Conservation (phyloP, 768 basidiomycete species). For the Epithele typhae region DNA sequence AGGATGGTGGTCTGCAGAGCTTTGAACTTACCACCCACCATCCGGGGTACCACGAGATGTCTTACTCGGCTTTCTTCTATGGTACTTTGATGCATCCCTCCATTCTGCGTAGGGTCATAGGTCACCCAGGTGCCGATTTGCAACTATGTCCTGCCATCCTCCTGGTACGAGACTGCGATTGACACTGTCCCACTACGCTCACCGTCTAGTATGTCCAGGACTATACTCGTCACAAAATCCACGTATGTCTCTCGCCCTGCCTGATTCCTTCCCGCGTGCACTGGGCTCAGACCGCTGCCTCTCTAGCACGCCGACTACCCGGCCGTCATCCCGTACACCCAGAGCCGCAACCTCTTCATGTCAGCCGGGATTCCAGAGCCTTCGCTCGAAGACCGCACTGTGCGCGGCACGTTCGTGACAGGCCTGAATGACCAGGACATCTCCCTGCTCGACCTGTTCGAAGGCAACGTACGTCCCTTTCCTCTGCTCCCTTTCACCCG, state of each 20-base stretch:
- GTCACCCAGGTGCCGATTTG: constrained; percentile 59
- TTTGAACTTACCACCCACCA: background rate
- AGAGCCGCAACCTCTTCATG: constrained; percentile 43
- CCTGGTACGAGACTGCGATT: constrained; percentile 35
- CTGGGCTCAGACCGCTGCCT: too few species aligned
- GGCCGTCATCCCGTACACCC: constrained; percentile 61
- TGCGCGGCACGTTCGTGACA: constrained; percentile 73
- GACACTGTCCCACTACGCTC: background rate
- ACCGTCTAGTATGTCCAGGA: constrained; percentile 38
- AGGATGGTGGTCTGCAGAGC: background rate
- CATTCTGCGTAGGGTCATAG: constrained; percentile 74
- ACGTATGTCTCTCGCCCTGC: constrained; percentile 37
- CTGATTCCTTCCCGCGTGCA: too few species aligned
- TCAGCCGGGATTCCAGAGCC: constrained; percentile 35
- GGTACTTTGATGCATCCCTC: constrained; percentile 88
- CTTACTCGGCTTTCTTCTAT: constrained; percentile 69
- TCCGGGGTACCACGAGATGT: background rate
- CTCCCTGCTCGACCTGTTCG: constrained; percentile 70
- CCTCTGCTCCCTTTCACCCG: background rate
- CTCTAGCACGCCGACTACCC: constrained; percentile 84
- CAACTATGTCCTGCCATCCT: constrained; percentile 71
- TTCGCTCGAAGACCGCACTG: constrained; percentile 56
- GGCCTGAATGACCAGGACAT: constrained; percentile 70
- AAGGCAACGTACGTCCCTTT: constrained; percentile 58
- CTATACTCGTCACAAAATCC: constrained; percentile 78